Evolutionary conservation across 31 red algal genomes (phyloP).

Genomic region (Endocladia muricata): DNA sequence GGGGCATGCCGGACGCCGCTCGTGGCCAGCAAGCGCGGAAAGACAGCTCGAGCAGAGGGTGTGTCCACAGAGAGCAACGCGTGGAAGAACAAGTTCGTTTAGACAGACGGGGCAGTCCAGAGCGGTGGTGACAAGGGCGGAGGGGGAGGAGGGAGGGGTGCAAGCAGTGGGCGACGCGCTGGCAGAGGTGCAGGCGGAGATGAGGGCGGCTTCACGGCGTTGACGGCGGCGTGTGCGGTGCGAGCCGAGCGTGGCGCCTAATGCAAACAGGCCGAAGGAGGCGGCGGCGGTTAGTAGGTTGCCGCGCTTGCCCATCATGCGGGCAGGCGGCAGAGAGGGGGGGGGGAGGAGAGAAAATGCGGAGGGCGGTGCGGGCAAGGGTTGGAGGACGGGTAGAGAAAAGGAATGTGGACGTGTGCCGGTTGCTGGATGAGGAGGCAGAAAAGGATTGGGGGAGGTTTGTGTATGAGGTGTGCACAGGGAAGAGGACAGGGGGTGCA

Average conservation of each 20-base stretch:
- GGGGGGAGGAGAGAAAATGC: neutral
- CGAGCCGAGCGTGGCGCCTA: constrained; percentile 41
- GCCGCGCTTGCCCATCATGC: constrained; percentile 33
- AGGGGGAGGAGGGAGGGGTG: neutral
- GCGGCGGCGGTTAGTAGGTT: constrained; percentile 20
- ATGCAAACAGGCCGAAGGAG: constrained; percentile 40
- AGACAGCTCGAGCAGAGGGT: constrained; percentile 62
- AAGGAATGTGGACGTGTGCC: no score
- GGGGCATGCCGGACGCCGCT: constrained; percentile 59
- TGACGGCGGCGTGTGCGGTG: constrained; percentile 19
- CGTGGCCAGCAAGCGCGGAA: constrained; percentile 34
- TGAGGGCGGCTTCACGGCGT: neutral
- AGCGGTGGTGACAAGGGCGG: no score
- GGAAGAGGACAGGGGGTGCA: no score
- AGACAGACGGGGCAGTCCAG: constrained; percentile 57
- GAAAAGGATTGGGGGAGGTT: no score
- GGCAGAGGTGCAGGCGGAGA: neutral
- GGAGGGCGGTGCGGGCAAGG: neutral
- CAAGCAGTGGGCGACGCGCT: neutral
- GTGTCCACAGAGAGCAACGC: constrained; percentile 62
- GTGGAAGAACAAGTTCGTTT: constrained; percentile 21
- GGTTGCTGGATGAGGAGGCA: no score
- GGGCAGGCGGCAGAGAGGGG: neutral
- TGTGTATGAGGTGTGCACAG: no score
- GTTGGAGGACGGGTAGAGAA: no score